phyloP scores from a whole-genome alignment of 352 stramenopile species.

The Globisporangium spiculum region DNA sequence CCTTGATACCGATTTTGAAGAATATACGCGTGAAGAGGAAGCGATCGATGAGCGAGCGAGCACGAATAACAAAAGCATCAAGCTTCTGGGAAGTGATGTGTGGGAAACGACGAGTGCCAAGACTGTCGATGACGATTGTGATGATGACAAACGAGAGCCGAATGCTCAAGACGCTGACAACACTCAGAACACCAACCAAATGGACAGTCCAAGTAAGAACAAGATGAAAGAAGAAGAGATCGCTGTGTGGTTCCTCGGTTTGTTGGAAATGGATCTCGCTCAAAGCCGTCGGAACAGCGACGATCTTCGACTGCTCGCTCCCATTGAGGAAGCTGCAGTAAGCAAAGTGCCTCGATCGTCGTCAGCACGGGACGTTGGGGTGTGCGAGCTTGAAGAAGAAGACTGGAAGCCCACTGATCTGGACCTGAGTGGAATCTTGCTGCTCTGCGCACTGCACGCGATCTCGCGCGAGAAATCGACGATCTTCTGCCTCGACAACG shows the following conservation, averaged over 20 bases:
- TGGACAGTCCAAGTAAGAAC: slow-evolving; percentile 24
- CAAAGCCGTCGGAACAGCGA: slow-evolving; percentile 26
- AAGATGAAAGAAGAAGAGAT: slow-evolving; percentile 70
- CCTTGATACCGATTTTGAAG: slow-evolving; percentile 71
- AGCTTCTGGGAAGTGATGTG: slow-evolving; percentile 17
- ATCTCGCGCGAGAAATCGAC: slow-evolving; percentile 68
- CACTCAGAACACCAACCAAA: neutral
- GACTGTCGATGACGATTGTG: neutral
- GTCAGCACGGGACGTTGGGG: neutral
- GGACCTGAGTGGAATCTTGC: slow-evolving; percentile 69
- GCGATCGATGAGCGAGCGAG: slow-evolving; percentile 5
- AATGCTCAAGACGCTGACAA: slow-evolving; percentile 31
- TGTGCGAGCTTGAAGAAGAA: slow-evolving; percentile 23
- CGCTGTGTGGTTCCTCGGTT: slow-evolving; percentile 61
- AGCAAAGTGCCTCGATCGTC: neutral
- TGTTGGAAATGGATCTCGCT: slow-evolving; percentile 62
- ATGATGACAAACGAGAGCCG: neutral
- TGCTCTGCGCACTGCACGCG: slow-evolving; percentile 74
- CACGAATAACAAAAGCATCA: slow-evolving; percentile 16
- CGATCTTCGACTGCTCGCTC: slow-evolving; percentile 11
- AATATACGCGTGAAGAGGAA: slow-evolving; percentile 32
- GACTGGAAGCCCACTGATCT: slow-evolving; percentile 64
- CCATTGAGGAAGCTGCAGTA: slow-evolving; percentile 11
- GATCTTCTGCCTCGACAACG: slow-evolving; percentile 80
- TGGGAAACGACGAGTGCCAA: neutral